Conservation (phyloP, 176 grass and related monocot genomes). For the Musa acuminata region DNA sequence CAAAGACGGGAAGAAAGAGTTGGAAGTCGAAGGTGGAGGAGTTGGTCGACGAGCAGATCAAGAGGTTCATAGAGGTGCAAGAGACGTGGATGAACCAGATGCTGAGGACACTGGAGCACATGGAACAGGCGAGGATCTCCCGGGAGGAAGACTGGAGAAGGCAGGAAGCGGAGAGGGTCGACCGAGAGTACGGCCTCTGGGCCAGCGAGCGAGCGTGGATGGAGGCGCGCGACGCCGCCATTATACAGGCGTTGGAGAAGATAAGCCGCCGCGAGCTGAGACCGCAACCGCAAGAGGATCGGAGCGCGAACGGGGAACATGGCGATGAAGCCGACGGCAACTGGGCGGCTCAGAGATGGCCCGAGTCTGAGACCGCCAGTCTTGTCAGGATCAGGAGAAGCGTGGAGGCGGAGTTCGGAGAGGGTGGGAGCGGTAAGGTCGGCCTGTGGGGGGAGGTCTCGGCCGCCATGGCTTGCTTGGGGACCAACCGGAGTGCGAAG, state of each 20-base stretch:
- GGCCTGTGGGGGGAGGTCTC: not conserved
- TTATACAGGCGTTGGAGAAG: constrained; percentile 19
- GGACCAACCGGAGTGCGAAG: not conserved
- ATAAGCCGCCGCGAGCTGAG: not conserved
- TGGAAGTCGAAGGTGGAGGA: constrained; percentile 7
- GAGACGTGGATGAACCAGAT: constrained; percentile 16
- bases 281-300: not conserved
- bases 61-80: constrained; percentile 11
- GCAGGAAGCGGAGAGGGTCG: constrained; percentile 1
- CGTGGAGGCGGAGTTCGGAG: not conserved
- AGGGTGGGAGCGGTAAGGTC: not conserved
- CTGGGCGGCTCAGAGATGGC: not conserved
- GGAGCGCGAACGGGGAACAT: not conserved
- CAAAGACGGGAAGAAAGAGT: not conserved
- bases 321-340: not conserved
- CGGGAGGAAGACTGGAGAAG: constrained; percentile 13
- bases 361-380: not conserved
- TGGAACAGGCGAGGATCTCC: constrained; percentile 13
- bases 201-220: constrained; percentile 16
- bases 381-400: not conserved
- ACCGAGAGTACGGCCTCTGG: constrained; percentile 1
- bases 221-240: constrained; percentile 10
- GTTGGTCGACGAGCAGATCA: constrained; percentile 8
- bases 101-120: constrained; percentile 12
- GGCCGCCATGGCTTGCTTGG: not conserved